Evolutionary conservation across 2,329 filamentous ascomycete species (phyloP), one percentile per base, ranked within the genome.

Genomic region (Calonectria pauciramosa): DNA sequence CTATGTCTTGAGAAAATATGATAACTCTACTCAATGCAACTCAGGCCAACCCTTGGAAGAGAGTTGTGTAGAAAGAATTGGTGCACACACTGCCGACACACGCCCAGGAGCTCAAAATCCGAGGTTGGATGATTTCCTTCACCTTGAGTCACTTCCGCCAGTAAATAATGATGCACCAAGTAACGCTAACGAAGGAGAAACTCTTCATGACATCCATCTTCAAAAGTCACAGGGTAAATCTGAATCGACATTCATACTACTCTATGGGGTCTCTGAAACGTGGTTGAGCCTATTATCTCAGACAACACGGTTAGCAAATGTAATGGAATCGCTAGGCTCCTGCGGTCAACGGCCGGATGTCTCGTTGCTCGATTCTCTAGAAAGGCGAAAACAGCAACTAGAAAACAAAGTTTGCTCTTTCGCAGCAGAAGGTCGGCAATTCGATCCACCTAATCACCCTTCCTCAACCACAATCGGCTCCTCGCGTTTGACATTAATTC

Each of bases 271-370:
- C 4, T 74, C 72, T 0, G 72, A 74, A 28, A 56, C 68, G 1
- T 74, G 72, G 72, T n/a, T 74, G 16, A 74, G 68, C n/a, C 69
- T 74, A 1, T n/a, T 74, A 6, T 74, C 72, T 1, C 72, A 74
- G 23, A 74, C 72, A 2, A 71, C 72, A 5, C 63, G 72, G 0
- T 20, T 74, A 1, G 72, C 72, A 1, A 74, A 74, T 20, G 49
- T 49, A 11, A 64, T 72, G 28, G 68, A 59, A n/a, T 47, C 23
- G 7, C 18, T 68, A 0, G 38, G 16, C 16, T 14, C n/a, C 2
- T 20, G 41, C 26, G 11, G 34, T 11, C 11, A 65, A 26, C 26
- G 14, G 30, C 23, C 34, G 1, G 65, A 68, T n/a, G 9, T n/a
- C 0, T 16, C 65, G 18, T 32, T 56, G 20, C 23, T 56, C 9